Evolutionary conservation across 2,329 filamentous ascomycete species (phyloP), one percentile per base, ranked within the genome.

Genomic region (Phaeosphaeria sp.): DNA sequence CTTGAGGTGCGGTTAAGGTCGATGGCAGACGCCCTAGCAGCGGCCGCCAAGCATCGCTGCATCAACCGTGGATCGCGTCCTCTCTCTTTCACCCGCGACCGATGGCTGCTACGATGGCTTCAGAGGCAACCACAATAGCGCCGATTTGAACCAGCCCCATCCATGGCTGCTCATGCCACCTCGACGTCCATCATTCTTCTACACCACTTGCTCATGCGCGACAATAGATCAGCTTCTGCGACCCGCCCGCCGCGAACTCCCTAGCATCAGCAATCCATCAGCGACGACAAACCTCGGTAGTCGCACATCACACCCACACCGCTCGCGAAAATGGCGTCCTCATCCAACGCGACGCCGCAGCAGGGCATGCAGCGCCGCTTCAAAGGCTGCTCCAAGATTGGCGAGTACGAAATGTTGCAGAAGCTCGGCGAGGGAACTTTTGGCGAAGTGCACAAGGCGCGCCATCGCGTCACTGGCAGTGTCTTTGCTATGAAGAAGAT

Each of bases 341-440:
- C 65, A 6, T 54, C 64, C 22, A 55, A 61, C 15, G 58, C 65
- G 25, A 62, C 68, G 81, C 73, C 84, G 84, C 58, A 82, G 82
- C 48, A 81, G 79, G 71, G 79, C 78, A 58, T 77, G 65, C 73
- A 85, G 77, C 74, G 81, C 76, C 71, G 89, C 64, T 99, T 96
- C 76, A 83, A 84, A 52, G 95, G 95, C 61, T 97, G 94, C 82
- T 95, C 93, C 49, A 87, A 86, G 71, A 93, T 96, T 65, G 81
- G 82, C 66, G 90, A 93, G 66, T 96, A 95, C 76, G 90, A 93
- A 67, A 81, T 95, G 39, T 80, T 90, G 66, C 88, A 88, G 52
- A 96, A 96, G 79, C 86, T 99, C 55, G 94, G 94, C 67, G 94
- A 98, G 77, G 94, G 94, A 60, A 98, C 94, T 21, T 98, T 98